Percentiles rank a stretch among this genome's conserved stretches.
phyloP scores from a whole-genome alignment of 768 basidiomycete species.

The Leccinum broughii region DNA sequence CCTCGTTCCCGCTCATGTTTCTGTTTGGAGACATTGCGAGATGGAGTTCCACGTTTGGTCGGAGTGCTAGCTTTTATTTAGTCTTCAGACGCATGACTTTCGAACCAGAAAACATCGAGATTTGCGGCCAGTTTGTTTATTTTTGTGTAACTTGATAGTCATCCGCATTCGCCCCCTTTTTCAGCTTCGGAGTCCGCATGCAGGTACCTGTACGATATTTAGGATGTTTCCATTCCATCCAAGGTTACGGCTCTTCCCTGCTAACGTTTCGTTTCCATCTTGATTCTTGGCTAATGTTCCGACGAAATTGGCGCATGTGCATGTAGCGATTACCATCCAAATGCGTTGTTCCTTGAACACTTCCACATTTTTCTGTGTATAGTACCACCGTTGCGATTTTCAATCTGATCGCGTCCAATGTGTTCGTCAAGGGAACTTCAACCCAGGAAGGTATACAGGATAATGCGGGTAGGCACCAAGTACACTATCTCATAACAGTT shows the following conservation, averaged over 20 bases:
- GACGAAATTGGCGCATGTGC: background rate
- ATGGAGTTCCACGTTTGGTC: constrained; percentile 4
- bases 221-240: background rate
- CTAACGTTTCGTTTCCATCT: background rate
- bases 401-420: background rate
- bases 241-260: background rate
- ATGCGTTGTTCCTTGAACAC: no score
- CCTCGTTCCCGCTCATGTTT: constrained; percentile 4
- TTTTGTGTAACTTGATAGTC: background rate
- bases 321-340: no score
- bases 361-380: background rate
- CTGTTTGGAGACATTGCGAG: background rate
- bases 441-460: background rate
- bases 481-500: background rate
- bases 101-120: background rate
- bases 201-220: background rate
- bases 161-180: background rate
- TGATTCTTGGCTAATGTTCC: no score
- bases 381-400: background rate
- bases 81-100: background rate
- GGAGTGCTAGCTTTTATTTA: background rate
- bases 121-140: background rate
- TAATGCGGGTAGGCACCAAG: background rate
- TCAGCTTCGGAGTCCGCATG: background rate
- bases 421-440: background rate